phyloP scores from a whole-genome alignment of 2,329 filamentous ascomycete genomes.

The Graphium sp. region DNA sequence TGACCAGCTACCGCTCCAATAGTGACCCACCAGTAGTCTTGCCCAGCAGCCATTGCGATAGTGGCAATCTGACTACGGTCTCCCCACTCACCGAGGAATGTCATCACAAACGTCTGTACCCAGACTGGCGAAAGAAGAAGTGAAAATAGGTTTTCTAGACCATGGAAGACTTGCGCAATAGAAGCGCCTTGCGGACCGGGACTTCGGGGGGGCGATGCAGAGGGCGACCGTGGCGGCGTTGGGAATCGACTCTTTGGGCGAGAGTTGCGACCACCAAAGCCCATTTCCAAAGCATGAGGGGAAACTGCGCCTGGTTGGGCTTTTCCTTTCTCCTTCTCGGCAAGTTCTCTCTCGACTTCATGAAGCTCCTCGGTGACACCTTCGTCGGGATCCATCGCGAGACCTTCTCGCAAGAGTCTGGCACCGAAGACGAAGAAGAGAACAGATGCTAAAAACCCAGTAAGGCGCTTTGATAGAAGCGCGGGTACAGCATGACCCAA shows the following conservation, averaged over 20 bases:
- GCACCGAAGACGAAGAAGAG: conserved; percentile 84
- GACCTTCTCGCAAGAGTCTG: conserved; percentile 70
- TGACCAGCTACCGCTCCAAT: conserved; percentile 77
- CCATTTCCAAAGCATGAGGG: conserved; percentile 67
- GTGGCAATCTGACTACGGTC: conserved; percentile 96
- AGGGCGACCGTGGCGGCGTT: conserved; percentile 67
- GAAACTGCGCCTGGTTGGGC: conserved; percentile 52
- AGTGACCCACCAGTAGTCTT: conserved; percentile 99
- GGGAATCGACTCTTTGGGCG: conserved; percentile 60
- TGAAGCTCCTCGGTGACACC: conserved; percentile 95
- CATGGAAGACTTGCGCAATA: conserved; percentile 28
- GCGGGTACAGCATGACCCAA: conserved; percentile 85
- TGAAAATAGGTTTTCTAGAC: conserved; percentile 73
- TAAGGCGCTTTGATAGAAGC: conserved; percentile 78
- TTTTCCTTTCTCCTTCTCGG: conserved; percentile 83
- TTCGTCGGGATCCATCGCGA: conserved; percentile 76
- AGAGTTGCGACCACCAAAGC: conserved; percentile 51
- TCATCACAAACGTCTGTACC: conserved; percentile 99
- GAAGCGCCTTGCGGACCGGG: conserved; percentile 25
- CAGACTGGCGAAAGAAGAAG: conserved; percentile 86
- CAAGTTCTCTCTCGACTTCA: conserved; percentile 85
- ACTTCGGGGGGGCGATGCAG: conserved; percentile 53
- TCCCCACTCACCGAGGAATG: conserved; percentile 95
- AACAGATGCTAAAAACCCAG: conserved; percentile 67
- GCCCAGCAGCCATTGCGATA: conserved; percentile 94